Conservation (phyloP, 805 yeast genomes). For the Nakazawaea laoshanensis region DNA sequence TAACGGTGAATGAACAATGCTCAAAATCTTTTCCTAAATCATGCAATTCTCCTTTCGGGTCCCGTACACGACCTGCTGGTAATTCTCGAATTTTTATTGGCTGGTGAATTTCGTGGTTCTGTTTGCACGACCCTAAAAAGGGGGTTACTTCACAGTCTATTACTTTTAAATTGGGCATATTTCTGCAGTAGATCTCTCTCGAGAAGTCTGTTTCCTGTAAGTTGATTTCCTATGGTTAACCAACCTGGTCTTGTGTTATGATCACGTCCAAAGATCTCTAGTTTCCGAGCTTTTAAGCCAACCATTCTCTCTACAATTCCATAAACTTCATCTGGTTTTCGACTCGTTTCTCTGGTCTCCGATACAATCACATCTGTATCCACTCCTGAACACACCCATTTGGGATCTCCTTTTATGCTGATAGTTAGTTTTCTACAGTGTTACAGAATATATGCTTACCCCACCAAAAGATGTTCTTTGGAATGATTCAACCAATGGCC, state of each 20-base stretch:
- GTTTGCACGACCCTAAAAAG: too few species aligned
- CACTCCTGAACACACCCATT: constrained; percentile 56
- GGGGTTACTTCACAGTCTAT: too few species aligned
- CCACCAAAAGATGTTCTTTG: constrained; percentile 83
- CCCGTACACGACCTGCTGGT: constrained; percentile 1
- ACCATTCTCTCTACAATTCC: constrained; percentile 80
- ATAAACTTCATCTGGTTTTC: constrained; percentile 89
- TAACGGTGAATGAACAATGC: too few species aligned
- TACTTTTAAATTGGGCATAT: not conserved
- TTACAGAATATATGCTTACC: constrained; percentile 21
- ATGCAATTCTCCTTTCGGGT: too few species aligned
- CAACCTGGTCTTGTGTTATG: constrained; percentile 87
- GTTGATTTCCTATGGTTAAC: constrained; percentile 33
- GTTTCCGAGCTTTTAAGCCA: constrained; percentile 66
- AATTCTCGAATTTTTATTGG: constrained; percentile 4
- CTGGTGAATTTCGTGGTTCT: too few species aligned
- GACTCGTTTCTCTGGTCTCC: constrained; percentile 76
- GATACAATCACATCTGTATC: constrained; percentile 79
- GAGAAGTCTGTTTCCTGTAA: not conserved
- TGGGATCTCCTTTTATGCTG: constrained; percentile 61
- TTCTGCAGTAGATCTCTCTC: not conserved
- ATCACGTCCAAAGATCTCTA: constrained; percentile 85
- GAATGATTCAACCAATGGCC: constrained; percentile 98
- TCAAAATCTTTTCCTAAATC: too few species aligned
- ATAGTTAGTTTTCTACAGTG: not conserved